Base-by-base conservation (phyloP, 768 basidiomycete genomes). In the Gymnopilus junonius region DNA sequence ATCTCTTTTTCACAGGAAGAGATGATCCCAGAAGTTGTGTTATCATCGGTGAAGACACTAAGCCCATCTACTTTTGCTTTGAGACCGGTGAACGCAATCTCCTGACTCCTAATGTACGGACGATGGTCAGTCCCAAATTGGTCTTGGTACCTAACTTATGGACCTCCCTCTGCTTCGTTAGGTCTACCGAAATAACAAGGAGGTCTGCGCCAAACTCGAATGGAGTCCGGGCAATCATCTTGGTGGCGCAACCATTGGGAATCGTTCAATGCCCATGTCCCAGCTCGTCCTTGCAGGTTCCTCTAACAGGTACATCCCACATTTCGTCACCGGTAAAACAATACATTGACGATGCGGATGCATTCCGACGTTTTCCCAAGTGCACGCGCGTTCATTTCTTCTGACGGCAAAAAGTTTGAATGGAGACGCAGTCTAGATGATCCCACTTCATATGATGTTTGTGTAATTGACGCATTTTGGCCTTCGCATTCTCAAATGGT, bases 21-120 rank as follows among this genome's bases (percentile, higher is more conserved):
- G 87, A 88, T 73, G 83, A 92, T 76, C 89, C 90, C 46, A 85
- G 89, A 58, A 82, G 80, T 61, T 89, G 87, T 71, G 81, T 86
- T 61, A 76, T 91, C 76, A 90, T 91, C 67, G 88, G 90, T 40
- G 84, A 87, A 69, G 85, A 85, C 74, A 78, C 76, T 32, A 82
- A 78, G 66, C 83, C 84, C 0, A 74, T 90, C 67, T 89, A 85
- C 77, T 85, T 87, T 71, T 84, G 82, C 70, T 91, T 92, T 74
- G 85, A 88, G 71, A 92, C 90, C 11, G 77, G 80, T 56, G 77
- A 81, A 63, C 77, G 76, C 68, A 77, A 76, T 65, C 70, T 59
- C 25, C 43, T 80, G 37, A 74, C 74, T 66, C 68, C 76, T 45
- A 80, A 79, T 65, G 77, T 81, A 37, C 76, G 79, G 61, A 88